Base-by-base conservation (phyloP, 1,284 basidiomycete genomes). In the Trichosporon asahii region DNA sequence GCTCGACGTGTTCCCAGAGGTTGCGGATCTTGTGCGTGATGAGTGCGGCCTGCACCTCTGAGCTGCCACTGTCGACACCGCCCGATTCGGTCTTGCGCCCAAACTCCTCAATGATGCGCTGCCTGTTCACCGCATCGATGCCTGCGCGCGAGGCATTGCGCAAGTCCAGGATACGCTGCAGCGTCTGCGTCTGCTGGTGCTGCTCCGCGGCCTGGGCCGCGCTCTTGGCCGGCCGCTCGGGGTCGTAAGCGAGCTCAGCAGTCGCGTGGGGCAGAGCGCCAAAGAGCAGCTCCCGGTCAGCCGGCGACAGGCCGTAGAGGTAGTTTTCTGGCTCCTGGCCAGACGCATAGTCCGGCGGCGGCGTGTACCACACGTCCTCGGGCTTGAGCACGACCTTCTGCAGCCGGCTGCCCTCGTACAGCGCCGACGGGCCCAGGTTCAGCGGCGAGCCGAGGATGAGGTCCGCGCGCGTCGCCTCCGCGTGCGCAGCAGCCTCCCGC, bases 21-120 rank as follows among this genome's bases (percentile, higher is more conserved):
- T 90, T 91, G 61, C 92, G 91, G 75, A 98, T 96, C 77, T 89
- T 88, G 79, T 91, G 89, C 0, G 95, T 98, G 67, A 95, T 80
- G 27, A 98, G 85, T 0, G 95, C 95, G 65, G 90, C 95, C 87
- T 97, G 94, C 0, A 96, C 94, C 77, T 94, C 91, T 0, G 91
- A 87, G 67, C 90, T 87, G 44, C 94, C 95, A 1, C 93, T 88
- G 80, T 96, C 91, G 33, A 67, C 37, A 0, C 71, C 73, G 53
- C 69, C 64, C 1, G 68, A 57, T 23, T 57, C 66, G 23, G 65
- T 63, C 27, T 40, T 33, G 6, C 86, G 85, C 27, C 92, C 95
- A 85, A 98, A 98, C 67, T 88, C 89, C 12, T 85, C 83, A 60
- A 97, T 86, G 75, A 96, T 91, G 73, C 94, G 86, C 76, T 89